phyloP scores from a whole-genome alignment of 495 filamentous ascomycete species.

The Podospora pseudoanserina region DNA sequence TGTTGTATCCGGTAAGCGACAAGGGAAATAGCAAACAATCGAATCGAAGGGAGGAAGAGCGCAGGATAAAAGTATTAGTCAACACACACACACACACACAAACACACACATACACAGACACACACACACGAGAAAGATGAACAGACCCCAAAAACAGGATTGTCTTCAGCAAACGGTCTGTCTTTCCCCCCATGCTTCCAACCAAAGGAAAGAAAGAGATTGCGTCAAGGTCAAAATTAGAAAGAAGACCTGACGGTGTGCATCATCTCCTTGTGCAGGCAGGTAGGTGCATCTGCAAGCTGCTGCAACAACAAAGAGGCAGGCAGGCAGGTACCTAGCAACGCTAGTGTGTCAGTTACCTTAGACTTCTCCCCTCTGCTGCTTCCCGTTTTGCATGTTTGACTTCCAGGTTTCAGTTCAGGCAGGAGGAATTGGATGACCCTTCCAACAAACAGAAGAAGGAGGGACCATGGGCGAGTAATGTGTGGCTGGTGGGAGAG shows the following conservation, averaged over 20 bases:
- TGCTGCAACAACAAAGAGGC: background rate
- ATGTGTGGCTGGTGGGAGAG: background rate
- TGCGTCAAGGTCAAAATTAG: background rate
- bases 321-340: background rate
- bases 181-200: background rate
- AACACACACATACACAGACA: too few species aligned
- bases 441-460: constrained; percentile 10
- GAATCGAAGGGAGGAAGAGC: too few species aligned
- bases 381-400: constrained; percentile 24
- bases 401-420: background rate
- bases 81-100: too few species aligned
- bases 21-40: too few species aligned
- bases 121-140: too few species aligned
- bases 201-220: background rate
- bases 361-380: constrained; percentile 14
- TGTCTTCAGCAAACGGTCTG: background rate
- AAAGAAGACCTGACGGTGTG: background rate
- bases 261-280: background rate
- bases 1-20: too few species aligned
- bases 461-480: background rate
- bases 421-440: constrained; percentile 4
- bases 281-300: background rate
- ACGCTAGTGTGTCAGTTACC: background rate
- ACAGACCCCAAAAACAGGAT: background rate
- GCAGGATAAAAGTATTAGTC: too few species aligned